Evolutionary conservation across 2,329 filamentous ascomycete genomes (phyloP).

Genomic region (Beauveria australis): DNA sequence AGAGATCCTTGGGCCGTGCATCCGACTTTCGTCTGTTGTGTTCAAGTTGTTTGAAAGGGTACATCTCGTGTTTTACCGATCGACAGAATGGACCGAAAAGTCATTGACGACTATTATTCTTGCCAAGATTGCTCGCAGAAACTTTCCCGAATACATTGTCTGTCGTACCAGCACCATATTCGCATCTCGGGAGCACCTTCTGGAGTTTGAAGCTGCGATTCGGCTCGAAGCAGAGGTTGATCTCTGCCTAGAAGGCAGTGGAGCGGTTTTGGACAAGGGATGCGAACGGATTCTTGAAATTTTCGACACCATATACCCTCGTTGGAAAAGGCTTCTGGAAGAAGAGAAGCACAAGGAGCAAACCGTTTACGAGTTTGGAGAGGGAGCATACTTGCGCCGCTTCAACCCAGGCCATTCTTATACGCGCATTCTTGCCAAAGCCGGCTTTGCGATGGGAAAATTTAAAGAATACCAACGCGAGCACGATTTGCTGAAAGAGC

Average conservation of each 20-base stretch:
- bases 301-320: slow-evolving; percentile 66
- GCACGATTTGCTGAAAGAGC: slow-evolving; percentile 62
- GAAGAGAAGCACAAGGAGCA: slow-evolving; percentile 76
- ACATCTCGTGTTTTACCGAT: slow-evolving; percentile 91
- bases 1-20: slow-evolving; percentile 69
- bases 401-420: slow-evolving; percentile 92
- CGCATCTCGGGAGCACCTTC: slow-evolving; percentile 58
- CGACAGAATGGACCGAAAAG: slow-evolving; percentile 95
- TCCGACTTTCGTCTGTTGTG: slow-evolving; percentile 64
- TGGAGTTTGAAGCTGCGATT: slow-evolving; percentile 86
- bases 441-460: slow-evolving; percentile 67
- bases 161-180: slow-evolving; percentile 89
- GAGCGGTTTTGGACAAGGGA: slow-evolving; percentile 55
- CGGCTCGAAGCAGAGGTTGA: slow-evolving; percentile 77
- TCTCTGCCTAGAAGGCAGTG: slow-evolving; percentile 70
- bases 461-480: slow-evolving; percentile 75
- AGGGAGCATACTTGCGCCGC: slow-evolving; percentile 80
- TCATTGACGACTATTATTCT: slow-evolving; percentile 92
- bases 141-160: slow-evolving; percentile 86
- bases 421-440: slow-evolving; percentile 87
- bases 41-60: slow-evolving; percentile 87
- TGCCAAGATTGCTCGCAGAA: slow-evolving; percentile 77
- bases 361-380: slow-evolving; percentile 67
- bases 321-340: slow-evolving; percentile 66
- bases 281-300: slow-evolving; percentile 61